These are phyloP conservation scores for Fragilaria crotonensis DNA, from an alignment of 108 stramenopile species.

Conservation along the genomic window DNA sequence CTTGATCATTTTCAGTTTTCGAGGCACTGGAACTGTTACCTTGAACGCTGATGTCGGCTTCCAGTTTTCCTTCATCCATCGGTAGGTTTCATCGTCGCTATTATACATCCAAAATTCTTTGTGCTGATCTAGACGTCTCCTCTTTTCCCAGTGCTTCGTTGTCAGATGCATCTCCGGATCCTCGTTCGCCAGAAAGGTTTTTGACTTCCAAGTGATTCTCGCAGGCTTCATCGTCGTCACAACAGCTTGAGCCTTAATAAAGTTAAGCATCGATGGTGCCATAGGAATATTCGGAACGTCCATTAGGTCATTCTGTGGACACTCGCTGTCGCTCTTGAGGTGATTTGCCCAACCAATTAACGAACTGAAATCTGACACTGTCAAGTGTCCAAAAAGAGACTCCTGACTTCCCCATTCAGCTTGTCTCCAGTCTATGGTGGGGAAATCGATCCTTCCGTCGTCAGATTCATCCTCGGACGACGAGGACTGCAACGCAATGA, in stretches of 20 bases:
- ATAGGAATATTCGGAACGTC: not conserved
- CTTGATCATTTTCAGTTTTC: not conserved
- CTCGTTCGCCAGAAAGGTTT: not conserved
- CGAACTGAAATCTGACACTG: not conserved
- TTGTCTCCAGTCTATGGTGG: not conserved
- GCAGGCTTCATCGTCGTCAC: not conserved
- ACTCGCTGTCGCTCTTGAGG: not conserved
- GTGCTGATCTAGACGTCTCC: not conserved
- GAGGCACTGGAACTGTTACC: not conserved
- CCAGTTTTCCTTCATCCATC: not conserved
- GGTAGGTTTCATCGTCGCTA: slow-evolving; percentile 6
- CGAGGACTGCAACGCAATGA: not conserved
- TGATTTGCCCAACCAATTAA: not conserved
- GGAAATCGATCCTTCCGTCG: not conserved
- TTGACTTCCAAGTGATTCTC: not conserved
- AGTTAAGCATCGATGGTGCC: not conserved
- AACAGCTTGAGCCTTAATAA: not conserved
- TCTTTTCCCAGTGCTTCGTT: not conserved
- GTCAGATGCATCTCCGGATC: not conserved
- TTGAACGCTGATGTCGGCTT: not conserved
- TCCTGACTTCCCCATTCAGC: not conserved
- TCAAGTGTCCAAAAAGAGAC: not conserved
- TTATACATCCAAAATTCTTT: slow-evolving; percentile 1
- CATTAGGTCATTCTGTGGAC: not conserved
- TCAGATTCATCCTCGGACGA: not conserved